Evolutionary conservation across 2,329 filamentous ascomycete genomes (phyloP).

Genomic region (Simplicillium aogashimaense): DNA sequence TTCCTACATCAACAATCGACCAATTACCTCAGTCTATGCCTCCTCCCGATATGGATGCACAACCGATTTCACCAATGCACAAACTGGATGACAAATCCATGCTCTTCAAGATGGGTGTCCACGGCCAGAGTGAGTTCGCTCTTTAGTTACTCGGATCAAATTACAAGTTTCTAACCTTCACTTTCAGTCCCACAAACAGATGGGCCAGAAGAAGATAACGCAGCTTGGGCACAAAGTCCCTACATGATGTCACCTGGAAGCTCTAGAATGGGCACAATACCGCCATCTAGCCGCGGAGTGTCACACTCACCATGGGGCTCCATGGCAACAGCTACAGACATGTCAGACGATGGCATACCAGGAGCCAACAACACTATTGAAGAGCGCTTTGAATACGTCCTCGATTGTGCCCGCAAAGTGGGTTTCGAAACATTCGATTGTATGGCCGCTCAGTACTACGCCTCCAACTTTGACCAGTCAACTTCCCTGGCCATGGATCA

Average conservation of each 20-base stretch:
- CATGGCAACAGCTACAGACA: constrained; percentile 5
- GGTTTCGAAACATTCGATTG: constrained; percentile 9
- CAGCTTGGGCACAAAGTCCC: constrained; percentile 6
- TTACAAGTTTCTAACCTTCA: neutral
- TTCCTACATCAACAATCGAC: neutral
- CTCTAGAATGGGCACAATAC: constrained; percentile 6
- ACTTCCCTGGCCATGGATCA: constrained; percentile 9
- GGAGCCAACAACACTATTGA: constrained; percentile 5
- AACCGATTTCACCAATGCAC: too few relatives aligned
- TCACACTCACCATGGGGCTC: constrained; percentile 4
- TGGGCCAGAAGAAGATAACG: constrained; percentile 4
- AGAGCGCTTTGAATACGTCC: constrained; percentile 8
- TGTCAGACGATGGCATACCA: constrained; percentile 2
- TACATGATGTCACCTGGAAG: constrained; percentile 6
- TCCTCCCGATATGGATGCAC: neutral
- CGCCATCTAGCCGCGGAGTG: constrained; percentile 1
- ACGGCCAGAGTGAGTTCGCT: neutral
- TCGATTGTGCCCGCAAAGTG: constrained; percentile 6
- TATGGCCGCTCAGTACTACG: constrained; percentile 8
- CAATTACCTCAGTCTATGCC: neutral
- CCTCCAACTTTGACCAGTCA: constrained; percentile 6
- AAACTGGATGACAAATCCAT: neutral
- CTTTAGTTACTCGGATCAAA: neutral
- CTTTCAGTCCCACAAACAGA: neutral
- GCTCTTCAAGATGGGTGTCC: neutral